Evolutionary conservation across 768 basidiomycete species (phyloP), one percentile per base, ranked within the genome.

Genomic region (Holtermanniella nyarrowii): DNA sequence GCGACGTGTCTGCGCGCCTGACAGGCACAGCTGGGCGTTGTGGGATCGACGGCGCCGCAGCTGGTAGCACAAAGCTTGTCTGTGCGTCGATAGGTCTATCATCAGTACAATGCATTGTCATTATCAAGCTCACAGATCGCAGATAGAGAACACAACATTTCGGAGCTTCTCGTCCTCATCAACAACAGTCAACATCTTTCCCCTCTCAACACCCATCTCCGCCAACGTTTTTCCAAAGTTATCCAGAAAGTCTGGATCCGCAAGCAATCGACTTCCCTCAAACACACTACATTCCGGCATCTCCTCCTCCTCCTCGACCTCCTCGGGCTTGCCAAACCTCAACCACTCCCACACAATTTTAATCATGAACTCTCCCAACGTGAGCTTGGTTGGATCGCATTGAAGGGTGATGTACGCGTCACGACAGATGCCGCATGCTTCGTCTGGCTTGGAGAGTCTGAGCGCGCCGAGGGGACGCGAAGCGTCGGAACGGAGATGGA

Each of bases 191-290:
- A 97, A 64, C 74, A 95, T 93, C 73, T 83, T 90, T 40, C 91
- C 89, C 49, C 83, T 74, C 0, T 78, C 80, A 26, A 93, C 81
- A 44, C 80, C 84, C 49, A 97, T 64, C 58, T 86, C 86, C 57
- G 81, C 85, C 58, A 99, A 68, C 44, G 87, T 88, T 55, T 84
- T 77, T 2, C 79, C 83, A 54, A 79, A 66, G 61, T 96, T 96
- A 61, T 96, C 91, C 43, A 88, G 84, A 78, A 85, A 93, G 65
- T 97, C 93, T 5, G 88, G 88, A 63, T 97, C 95, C 57, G 82
- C 84, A 50, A 99, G 73, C 42, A 99, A 72, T 42, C 90, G 77
- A 60, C 84, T 83, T 44, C 86, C 89, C 70, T 96, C 84, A 14
- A 85, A 73, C 1, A 77, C 71, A 4, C 76, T 77, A 61, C 83